Percentiles rank a stretch among this genome's conserved stretches.
Conservation (phyloP, 345 rosid genomes). For the Heritiera fomes region DNA sequence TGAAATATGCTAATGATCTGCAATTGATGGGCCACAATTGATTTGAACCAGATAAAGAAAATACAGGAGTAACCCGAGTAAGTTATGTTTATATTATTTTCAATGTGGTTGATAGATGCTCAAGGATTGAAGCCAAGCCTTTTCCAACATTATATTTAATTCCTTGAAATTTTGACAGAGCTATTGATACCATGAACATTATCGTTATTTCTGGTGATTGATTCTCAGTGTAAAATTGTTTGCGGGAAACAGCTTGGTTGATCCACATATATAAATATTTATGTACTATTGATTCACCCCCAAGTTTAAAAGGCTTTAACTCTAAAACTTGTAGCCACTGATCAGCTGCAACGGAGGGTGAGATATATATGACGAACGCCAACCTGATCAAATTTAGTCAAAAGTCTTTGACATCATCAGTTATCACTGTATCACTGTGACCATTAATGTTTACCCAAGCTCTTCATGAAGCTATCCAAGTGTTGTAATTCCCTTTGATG, state of each 20-base stretch:
- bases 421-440: too few species aligned
- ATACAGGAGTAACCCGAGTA: background rate
- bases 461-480: background rate
- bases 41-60: background rate
- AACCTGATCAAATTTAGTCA: background rate
- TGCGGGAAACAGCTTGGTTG: background rate
- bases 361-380: too few species aligned
- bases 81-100: background rate
- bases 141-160: background rate
- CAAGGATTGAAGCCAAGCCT: background rate
- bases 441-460: background rate
- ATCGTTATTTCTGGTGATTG: background rate
- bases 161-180: background rate
- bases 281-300: background rate
- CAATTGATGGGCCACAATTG: background rate
- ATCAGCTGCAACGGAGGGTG: background rate
- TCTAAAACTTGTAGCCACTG: background rate
- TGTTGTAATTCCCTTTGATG: background rate
- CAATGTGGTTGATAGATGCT: background rate
- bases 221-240: background rate
- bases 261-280: background rate
- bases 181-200: background rate
- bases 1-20: slow-evolving; percentile 10
- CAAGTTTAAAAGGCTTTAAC: background rate
- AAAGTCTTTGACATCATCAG: background rate